Evolutionary conservation across 441 rosid species (phyloP), one percentile per base, ranked within the genome.

Genomic region (Pelargonium cotyledonis): DNA sequence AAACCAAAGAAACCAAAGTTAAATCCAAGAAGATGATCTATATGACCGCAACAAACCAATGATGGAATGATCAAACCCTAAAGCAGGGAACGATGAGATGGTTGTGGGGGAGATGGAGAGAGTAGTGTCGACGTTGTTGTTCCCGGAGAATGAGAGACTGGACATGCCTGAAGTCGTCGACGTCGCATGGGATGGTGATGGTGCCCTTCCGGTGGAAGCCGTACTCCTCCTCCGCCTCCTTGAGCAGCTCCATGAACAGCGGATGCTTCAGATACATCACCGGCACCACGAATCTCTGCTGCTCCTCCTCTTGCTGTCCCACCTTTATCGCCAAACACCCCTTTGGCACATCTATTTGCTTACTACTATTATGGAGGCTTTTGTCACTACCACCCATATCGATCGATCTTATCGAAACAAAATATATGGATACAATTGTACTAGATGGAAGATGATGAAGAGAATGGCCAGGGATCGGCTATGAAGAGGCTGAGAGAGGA

Each of bases 201-300:
- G 91, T 83, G 0, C 98, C 97, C 73, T 91, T 89, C 77, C 91
- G 97, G 69, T 91, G 90, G 29, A 89, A 94, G 7, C 98, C 98
- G 67, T 84, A 94, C 66, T 91, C 98, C 40, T 91, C 92, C 73
- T 91, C 98, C 0, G 97, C 97, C 71, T 87, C 96, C 73, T 88
- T 89, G 74, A 94, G 75, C 0, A 94, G 85, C 71, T 86, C 85
- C 76, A 81, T 83, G 82, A 94, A 94, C 77, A 88, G 79, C 1
- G 98, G 98, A 65, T 94, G 98, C 63, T 94, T 94, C 62, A 94
- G 86, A 80, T 89, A 88, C 23, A 83, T 66, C 71, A 91, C 90
- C n/a, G 98, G 98, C 70, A 94, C 86, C 35, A 94, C 78, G 68
- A 94, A 85, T 82, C 94, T 81, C 71, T 87, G 86, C 57, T 79